Conservation (phyloP, 371 early-diverging fungal species). For the Dichotomocladium elegans region DNA sequence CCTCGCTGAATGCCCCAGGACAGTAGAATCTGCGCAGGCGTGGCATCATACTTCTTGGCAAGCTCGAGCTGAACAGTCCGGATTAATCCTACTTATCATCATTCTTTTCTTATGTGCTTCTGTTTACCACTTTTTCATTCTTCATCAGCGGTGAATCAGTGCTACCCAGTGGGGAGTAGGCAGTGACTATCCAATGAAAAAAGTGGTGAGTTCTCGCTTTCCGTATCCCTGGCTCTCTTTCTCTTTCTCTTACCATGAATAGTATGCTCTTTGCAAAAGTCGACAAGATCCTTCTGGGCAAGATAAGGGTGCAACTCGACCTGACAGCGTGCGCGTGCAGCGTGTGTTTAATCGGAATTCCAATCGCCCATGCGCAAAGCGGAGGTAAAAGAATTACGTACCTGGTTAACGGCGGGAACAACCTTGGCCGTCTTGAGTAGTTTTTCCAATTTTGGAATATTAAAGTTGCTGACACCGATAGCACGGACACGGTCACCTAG, state of each 20-base stretch:
- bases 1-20: constrained; percentile 70
- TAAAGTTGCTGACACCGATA: constrained; percentile 68
- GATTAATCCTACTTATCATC: not conserved
- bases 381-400: constrained; percentile 9
- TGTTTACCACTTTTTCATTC: constrained; percentile 35
- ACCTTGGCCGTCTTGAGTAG: constrained; percentile 46
- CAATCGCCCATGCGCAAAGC: not conserved
- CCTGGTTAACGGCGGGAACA: constrained; percentile 64
- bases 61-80: constrained; percentile 38
- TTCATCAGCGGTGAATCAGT: constrained; percentile 40
- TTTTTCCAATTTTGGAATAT: constrained; percentile 41
- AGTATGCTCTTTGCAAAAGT: constrained; percentile 46
- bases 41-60: constrained; percentile 58
- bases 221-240: no score
- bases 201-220: not conserved
- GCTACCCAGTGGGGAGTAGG: constrained; percentile 71
- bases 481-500: constrained; percentile 50
- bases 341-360: not conserved
- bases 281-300: constrained; percentile 66
- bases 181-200: constrained; percentile 28
- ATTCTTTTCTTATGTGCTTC: constrained; percentile 14
- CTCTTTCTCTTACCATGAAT: constrained; percentile 40
- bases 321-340: constrained; percentile 11
- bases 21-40: constrained; percentile 73
- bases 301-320: constrained; percentile 91